Conservation (phyloP, 2,329 filamentous ascomycete genomes). For the Zasmidium cellare region DNA sequence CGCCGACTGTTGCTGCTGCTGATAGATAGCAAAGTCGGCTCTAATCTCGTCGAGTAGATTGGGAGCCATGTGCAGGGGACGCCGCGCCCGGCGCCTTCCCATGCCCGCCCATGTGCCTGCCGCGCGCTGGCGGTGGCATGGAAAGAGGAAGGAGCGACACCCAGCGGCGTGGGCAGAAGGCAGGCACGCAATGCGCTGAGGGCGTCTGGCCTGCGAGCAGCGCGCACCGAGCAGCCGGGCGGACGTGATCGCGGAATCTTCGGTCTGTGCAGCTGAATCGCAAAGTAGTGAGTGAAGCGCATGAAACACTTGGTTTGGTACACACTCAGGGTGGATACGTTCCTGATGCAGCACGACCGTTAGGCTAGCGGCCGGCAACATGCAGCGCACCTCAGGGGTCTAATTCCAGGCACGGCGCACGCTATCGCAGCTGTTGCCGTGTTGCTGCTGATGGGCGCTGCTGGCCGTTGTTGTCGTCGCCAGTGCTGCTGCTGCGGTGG, state of each 20-base stretch:
- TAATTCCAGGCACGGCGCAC: background rate
- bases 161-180: background rate
- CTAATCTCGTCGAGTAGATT: constrained; percentile 18
- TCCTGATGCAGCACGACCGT: background rate
- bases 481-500: background rate
- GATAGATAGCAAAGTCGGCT: constrained; percentile 13
- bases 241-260: background rate
- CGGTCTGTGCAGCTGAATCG: too few relatives aligned
- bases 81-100: background rate
- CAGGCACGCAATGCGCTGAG: background rate
- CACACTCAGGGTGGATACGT: background rate
- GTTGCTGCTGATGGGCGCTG: too few relatives aligned
- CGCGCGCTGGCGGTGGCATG: background rate
- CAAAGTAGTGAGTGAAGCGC: background rate
- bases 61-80: constrained; percentile 8
- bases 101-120: background rate
- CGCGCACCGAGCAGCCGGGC: background rate
- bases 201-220: background rate
- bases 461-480: background rate
- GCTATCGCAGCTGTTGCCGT: background rate
- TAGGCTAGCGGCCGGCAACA: background rate
- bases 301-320: constrained; percentile 3
- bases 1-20: constrained; percentile 4
- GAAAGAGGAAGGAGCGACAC: background rate
- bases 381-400: background rate